These are phyloP conservation scores for Capsicum rhomboideum DNA, from an alignment of 257 asterid genomes.

Conservation along the genomic window DNA sequence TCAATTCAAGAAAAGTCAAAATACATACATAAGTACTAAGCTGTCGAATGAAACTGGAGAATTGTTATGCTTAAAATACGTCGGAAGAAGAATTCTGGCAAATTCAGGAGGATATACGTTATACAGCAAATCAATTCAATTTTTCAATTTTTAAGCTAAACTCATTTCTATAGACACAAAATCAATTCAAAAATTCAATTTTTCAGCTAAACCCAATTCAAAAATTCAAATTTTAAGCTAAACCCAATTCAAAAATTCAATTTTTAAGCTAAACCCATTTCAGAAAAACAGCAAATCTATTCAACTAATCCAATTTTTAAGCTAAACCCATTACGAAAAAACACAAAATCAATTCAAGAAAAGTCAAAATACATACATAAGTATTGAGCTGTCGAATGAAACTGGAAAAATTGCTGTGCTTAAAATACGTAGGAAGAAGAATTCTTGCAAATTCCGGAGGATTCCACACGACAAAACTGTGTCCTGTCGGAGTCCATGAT, in stretches of 20 bases:
- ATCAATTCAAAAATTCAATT: background rate
- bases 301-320: background rate
- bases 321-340: background rate
- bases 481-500: slow-evolving; percentile 56
- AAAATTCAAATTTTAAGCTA: too few species aligned
- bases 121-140: background rate
- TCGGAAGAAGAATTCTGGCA: slow-evolving; percentile 67
- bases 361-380: slow-evolving; percentile 41
- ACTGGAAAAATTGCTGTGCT: slow-evolving; percentile 89
- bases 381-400: slow-evolving; percentile 97
- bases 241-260: background rate
- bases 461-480: slow-evolving; percentile 85
- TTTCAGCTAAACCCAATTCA: background rate
- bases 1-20: background rate
- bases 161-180: background rate
- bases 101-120: slow-evolving; percentile 93
- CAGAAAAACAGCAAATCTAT: background rate
- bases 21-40: slow-evolving; percentile 77
- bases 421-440: slow-evolving; percentile 78
- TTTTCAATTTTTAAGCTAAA: background rate
- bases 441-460: slow-evolving; percentile 81
- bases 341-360: background rate
- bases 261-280: background rate
- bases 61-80: slow-evolving; percentile 81
- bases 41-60: slow-evolving; percentile 94